These are phyloP conservation scores for Aureobasidium sp. DNA, from an alignment of 2,329 filamentous ascomycete species.

Conservation along the genomic window DNA sequence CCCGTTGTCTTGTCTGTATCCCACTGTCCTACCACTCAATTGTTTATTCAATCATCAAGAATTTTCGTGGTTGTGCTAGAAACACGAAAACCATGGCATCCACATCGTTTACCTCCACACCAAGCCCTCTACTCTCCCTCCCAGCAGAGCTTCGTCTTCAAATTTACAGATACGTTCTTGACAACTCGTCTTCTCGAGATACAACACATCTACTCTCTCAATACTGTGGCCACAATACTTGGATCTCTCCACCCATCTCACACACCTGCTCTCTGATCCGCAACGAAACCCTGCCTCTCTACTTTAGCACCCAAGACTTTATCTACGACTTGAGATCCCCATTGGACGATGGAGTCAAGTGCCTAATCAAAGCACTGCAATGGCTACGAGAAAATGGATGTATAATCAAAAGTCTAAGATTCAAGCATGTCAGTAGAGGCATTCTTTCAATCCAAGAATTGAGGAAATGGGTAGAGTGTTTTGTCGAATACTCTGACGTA, in stretches of 20 bases:
- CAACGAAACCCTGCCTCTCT: background rate
- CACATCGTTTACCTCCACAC: background rate
- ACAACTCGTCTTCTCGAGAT: background rate
- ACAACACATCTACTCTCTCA: background rate
- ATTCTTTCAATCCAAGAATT: background rate
- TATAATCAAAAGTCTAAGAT: background rate
- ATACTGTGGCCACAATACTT: background rate
- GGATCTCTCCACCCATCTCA: background rate
- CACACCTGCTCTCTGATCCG: background rate
- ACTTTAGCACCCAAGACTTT: background rate
- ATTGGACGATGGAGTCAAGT: background rate
- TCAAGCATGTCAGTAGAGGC: background rate
- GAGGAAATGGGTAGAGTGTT: background rate
- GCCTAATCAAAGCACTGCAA: background rate
- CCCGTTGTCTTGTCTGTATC: background rate
- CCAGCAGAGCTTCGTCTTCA: constrained; percentile 4
- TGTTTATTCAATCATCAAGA: background rate
- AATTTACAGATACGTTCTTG: constrained; percentile 3
- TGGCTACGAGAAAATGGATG: background rate
- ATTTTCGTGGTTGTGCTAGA: background rate
- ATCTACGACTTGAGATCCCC: constrained; percentile 1
- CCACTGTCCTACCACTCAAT: too few species aligned
- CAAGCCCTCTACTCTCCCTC: background rate
- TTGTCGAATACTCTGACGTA: background rate
- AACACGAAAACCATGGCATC: background rate